phyloP scores from a whole-genome alignment of 352 stramenopile species.

The Globisporangium canariense region DNA sequence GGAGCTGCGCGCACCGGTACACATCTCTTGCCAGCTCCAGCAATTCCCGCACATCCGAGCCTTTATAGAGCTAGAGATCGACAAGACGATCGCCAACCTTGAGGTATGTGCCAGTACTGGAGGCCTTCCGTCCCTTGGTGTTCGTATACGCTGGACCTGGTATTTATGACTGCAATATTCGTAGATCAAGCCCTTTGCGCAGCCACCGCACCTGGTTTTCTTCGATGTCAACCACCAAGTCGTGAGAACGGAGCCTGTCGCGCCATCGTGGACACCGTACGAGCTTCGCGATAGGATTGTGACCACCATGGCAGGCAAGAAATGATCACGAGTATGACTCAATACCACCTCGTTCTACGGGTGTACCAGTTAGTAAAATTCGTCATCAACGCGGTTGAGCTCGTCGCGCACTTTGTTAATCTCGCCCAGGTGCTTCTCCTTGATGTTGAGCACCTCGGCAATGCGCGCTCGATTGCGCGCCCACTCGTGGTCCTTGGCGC shows the following conservation, averaged over 20 bases:
- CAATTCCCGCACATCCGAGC: conserved; percentile 28
- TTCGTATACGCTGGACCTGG: not conserved
- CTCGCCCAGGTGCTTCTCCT: conserved; percentile 64
- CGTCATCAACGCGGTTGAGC: conserved; percentile 72
- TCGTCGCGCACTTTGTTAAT: conserved; percentile 67
- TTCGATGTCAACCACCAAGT: conserved; percentile 32
- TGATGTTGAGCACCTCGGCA: conserved; percentile 69
- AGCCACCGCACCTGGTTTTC: conserved; percentile 41
- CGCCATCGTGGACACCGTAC: conserved; percentile 36
- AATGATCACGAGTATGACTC: not conserved
- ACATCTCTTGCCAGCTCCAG: conserved; percentile 39
- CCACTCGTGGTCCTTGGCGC: conserved; percentile 67
- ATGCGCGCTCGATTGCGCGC: conserved; percentile 67
- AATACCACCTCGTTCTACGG: not conserved
- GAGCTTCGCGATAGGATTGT: conserved; percentile 35
- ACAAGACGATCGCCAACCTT: conserved; percentile 7
- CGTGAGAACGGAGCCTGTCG: conserved; percentile 28
- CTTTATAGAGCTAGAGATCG: conserved; percentile 23
- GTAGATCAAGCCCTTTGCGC: conserved; percentile 36
- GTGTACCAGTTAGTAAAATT: conserved; percentile 49
- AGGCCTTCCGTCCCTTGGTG: not conserved
- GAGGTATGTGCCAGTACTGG: conserved; percentile 8
- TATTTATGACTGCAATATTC: not conserved
- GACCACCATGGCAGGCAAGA: not conserved
- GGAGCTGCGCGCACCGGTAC: conserved; percentile 36